These are phyloP conservation scores for Saccharomycopsis sp. DNA, from an alignment of 805 yeast genomes.

Conservation along the genomic window DNA sequence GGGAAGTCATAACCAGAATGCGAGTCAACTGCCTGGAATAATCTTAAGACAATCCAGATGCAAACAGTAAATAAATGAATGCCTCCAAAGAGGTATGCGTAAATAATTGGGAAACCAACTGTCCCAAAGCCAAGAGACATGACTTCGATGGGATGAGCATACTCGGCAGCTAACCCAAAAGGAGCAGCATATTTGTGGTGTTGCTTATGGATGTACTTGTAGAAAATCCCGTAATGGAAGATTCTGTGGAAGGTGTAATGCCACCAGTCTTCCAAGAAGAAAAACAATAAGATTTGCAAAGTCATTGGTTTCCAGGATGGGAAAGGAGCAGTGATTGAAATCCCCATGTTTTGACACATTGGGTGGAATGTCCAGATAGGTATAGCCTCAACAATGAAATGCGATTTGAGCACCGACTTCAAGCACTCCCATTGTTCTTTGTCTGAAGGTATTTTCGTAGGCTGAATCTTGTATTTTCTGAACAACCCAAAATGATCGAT, in stretches of 20 bases:
- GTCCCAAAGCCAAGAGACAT: constrained; percentile 74
- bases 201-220: constrained; percentile 73
- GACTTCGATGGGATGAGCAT: constrained; percentile 80
- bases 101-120: constrained; percentile 68
- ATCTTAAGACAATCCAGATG: constrained; percentile 64
- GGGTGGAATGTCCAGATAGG: constrained; percentile 85
- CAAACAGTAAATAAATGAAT: constrained; percentile 70
- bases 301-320: constrained; percentile 45
- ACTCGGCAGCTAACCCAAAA: constrained; percentile 79
- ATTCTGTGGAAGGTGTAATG: constrained; percentile 78
- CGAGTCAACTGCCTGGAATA: constrained; percentile 77
- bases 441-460: constrained; percentile 51
- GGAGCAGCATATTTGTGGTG: constrained; percentile 85
- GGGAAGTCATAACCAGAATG: constrained; percentile 88
- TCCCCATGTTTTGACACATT: constrained; percentile 56
- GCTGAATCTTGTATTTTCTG: constrained; percentile 68
- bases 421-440: constrained; percentile 76
- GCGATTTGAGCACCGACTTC: constrained; percentile 60
- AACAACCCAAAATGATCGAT: constrained; percentile 66
- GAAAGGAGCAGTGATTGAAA: constrained; percentile 60
- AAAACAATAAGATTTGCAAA: constrained; percentile 57
- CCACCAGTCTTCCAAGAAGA: constrained; percentile 69
- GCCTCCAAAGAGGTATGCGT: constrained; percentile 53
- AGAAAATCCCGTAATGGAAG: constrained; percentile 63
- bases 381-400: constrained; percentile 69